phyloP scores from a whole-genome alignment of 2,329 filamentous ascomycete species.

The Colletotrichum truncatum region DNA sequence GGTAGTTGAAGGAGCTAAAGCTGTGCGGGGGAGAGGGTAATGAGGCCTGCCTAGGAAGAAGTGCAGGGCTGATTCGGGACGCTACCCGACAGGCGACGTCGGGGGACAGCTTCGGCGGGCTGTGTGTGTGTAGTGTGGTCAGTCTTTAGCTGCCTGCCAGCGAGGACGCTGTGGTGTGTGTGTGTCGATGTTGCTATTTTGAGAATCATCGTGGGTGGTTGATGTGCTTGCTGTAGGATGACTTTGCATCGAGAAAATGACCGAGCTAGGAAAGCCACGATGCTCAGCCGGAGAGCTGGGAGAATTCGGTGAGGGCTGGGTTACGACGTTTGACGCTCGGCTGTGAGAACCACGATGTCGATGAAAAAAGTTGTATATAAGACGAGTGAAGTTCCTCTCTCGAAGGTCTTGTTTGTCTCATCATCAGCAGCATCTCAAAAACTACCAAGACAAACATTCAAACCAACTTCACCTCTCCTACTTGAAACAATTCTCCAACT shows the following conservation, averaged over 20 bases:
- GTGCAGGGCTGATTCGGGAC: slow-evolving; percentile 8
- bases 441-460: neutral
- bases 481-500: neutral
- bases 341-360: neutral
- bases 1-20: neutral
- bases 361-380: neutral
- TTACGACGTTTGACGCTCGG: neutral
- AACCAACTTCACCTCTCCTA: neutral
- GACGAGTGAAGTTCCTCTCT: neutral
- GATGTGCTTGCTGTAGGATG: neutral
- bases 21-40: neutral
- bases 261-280: neutral
- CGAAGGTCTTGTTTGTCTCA: neutral
- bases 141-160: neutral
- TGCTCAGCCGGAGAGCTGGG: neutral
- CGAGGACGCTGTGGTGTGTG: neutral
- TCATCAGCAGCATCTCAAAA: neutral
- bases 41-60: neutral
- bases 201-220: neutral
- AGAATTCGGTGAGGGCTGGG: no score
- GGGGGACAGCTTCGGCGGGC: neutral
- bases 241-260: neutral
- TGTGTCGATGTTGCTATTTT: slow-evolving; percentile 10
- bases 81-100: neutral
- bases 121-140: neutral